phyloP scores from a whole-genome alignment of 305 asterid species.

The Rubia peregrina region DNA sequence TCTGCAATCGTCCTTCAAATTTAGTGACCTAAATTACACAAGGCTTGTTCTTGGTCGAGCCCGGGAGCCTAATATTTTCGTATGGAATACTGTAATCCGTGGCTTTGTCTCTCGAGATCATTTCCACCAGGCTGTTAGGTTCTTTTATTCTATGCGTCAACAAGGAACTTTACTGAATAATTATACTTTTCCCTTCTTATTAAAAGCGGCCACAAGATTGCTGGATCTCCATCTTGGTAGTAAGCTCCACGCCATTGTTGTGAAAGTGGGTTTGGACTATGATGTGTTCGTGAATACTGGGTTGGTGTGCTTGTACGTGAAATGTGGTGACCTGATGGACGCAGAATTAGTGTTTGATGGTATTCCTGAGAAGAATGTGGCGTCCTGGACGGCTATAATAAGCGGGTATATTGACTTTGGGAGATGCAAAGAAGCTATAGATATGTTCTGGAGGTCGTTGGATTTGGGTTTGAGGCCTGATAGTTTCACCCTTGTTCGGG shows the following conservation, averaged over 20 bases:
- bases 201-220: conserved; percentile 46
- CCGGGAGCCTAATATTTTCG: conserved; percentile 42
- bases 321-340: conserved; percentile 33
- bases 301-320: conserved; percentile 51
- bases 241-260: conserved; percentile 41
- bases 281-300: conserved; percentile 56
- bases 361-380: conserved; percentile 54
- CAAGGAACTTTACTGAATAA: conserved; percentile 40
- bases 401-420: conserved; percentile 44
- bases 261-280: conserved; percentile 48
- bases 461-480: conserved; percentile 48
- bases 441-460: conserved; percentile 43
- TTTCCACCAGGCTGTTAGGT: conserved; percentile 32
- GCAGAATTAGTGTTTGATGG: conserved; percentile 58
- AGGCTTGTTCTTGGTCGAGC: conserved; percentile 36
- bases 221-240: conserved; percentile 33
- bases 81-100: conserved; percentile 59
- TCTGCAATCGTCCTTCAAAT: conserved; percentile 46
- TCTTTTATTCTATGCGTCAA: conserved; percentile 44
- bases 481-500: conserved; percentile 55
- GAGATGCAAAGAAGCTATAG: conserved; percentile 45
- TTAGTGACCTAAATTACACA: conserved; percentile 49
- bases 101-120: conserved; percentile 48
- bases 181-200: conserved; percentile 51
- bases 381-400: conserved; percentile 59